Percentiles rank a stretch among this genome's conserved stretches.
Conservation (phyloP, 2,329 filamentous ascomycete species). For the Penicillium hordei region DNA sequence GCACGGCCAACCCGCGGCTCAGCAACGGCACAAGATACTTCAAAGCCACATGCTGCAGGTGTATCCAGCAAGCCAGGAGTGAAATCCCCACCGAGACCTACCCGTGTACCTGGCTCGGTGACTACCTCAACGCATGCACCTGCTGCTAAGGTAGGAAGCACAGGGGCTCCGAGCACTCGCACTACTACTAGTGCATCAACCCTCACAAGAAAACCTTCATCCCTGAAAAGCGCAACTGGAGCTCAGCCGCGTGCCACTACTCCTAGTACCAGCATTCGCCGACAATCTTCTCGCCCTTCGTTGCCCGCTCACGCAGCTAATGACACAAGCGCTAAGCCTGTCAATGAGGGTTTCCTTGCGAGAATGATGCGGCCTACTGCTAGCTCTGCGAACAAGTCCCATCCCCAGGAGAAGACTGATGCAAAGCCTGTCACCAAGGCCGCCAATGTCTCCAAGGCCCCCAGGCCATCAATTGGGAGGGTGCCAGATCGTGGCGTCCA, state of each 20-base stretch:
- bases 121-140: constrained; percentile 45
- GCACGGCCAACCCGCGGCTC: constrained; percentile 30
- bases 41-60: constrained; percentile 26
- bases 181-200: constrained; percentile 27
- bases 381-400: constrained; percentile 50
- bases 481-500: constrained; percentile 20
- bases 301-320: constrained; percentile 30
- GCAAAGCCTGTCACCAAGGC: constrained; percentile 40
- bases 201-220: constrained; percentile 40
- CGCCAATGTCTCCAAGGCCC: constrained; percentile 21
- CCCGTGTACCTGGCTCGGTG: constrained; percentile 42
- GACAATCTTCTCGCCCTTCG: constrained; percentile 35
- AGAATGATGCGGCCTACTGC: constrained; percentile 55
- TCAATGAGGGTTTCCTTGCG: constrained; percentile 50
- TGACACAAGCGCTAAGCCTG: constrained; percentile 36
- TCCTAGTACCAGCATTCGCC: constrained; percentile 29
- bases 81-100: constrained; percentile 43
- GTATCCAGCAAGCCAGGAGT: constrained; percentile 32
- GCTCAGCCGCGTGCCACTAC: constrained; percentile 25
- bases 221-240: constrained; percentile 30
- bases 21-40: constrained; percentile 31
- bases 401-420: constrained; percentile 50
- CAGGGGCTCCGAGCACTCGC: constrained; percentile 28
- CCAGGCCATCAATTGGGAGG: constrained; percentile 27
- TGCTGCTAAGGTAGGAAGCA: constrained; percentile 33